Evolutionary conservation across 495 filamentous ascomycete genomes (phyloP), one percentile per base, ranked within the genome.

Genomic region (Clavariopsis aquatica): DNA sequence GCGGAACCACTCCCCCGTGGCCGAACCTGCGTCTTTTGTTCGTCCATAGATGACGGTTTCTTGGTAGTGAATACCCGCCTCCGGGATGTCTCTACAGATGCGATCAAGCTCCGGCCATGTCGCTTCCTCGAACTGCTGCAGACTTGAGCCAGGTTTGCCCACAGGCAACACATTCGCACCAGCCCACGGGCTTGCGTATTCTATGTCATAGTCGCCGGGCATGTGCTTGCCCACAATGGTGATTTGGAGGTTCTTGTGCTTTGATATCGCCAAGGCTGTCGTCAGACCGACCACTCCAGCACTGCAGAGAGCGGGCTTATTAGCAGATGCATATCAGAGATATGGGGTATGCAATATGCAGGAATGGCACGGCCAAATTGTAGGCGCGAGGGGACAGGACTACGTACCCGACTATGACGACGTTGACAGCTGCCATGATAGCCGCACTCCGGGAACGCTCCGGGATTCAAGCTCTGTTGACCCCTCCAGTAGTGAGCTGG

Each of bases 191-290:
- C 90, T 95, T 2, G 91, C 87, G 74, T 98, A 98, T 83, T 98
- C 92, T 56, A 94, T 88, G 71, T 97, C 93, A 78, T 96, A 96
- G 79, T 98, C 94, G 36, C 94, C 94, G 0, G 94, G 94, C 95
- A 98, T 96, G 70, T 98, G 93, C 74, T 96, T 97, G 23, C 92
- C 91, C 2, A 93, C 80, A 24, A 98, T 82, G 2, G 92, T 96
- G 63, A 98, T 80, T 53, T 84, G 84, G 69, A 86, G 87, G 23
- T 82, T 76, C 2, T 80, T 73, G 68, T 89, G 84, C 65, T 85
- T 85, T 45, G 93, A 89, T 26, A 98, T 83, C 19, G 90, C 76
- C 34, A 96, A 83, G 8, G 95, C 94, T 9, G 90, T 92, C n/a
- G 94, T 98, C 57, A 98, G 83, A 54, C 94, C 94, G 49, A 87